Conservation (phyloP, 2,329 filamentous ascomycete genomes). For the Grosmannia huntii region DNA sequence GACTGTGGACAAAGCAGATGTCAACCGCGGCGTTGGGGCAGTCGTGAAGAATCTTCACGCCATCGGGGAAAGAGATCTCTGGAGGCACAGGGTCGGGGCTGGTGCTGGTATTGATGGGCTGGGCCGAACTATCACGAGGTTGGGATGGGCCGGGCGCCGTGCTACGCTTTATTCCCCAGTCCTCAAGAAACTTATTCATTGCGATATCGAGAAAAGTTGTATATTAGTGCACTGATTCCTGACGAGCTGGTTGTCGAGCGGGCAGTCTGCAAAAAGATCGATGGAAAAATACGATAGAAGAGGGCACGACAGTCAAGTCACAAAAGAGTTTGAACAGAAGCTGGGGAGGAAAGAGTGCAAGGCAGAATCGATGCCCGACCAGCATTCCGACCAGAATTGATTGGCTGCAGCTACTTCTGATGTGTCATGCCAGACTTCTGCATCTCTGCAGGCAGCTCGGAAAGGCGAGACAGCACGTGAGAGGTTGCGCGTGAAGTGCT, state of each 20-base stretch:
- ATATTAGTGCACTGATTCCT: no score
- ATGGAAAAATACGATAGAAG: no score
- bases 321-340: neutral
- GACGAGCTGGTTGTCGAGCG: no score
- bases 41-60: slow-evolving; percentile 10
- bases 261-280: no score
- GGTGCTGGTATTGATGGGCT: no score
- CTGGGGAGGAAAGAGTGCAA: neutral
- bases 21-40: slow-evolving; percentile 10
- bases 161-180: no score
- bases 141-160: no score
- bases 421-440: neutral
- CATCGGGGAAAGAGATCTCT: neutral
- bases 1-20: slow-evolving; percentile 27
- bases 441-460: neutral
- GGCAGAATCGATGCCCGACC: neutral
- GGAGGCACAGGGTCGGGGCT: no score
- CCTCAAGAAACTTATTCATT: no score
- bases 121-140: no score
- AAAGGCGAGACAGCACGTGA: neutral
- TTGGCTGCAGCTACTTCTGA: neutral
- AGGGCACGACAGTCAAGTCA: neutral
- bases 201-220: no score
- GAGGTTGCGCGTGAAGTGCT: neutral
- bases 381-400: neutral